Percentiles rank a stretch among this genome's conserved stretches.
These are phyloP conservation scores for Suillus lakei DNA, from an alignment of 768 basidiomycete species.

Conservation along the genomic window DNA sequence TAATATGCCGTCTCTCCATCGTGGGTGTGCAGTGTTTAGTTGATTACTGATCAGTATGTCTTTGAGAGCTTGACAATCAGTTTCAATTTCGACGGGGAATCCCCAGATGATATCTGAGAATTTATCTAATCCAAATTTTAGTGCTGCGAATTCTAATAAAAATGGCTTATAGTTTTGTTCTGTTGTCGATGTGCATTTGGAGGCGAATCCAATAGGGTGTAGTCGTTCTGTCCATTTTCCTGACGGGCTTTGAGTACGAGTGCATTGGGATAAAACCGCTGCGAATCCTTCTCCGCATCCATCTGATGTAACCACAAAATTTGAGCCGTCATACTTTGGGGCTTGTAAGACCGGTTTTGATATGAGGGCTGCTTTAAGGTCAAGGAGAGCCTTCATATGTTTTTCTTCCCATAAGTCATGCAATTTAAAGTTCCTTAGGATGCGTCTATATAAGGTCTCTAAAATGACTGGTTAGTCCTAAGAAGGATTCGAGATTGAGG, in stretches of 20 bases:
- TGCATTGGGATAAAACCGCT: conserved; percentile 21
- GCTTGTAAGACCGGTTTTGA: conserved; percentile 20
- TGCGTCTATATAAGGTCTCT: too few species aligned
- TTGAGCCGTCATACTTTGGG: conserved; percentile 17
- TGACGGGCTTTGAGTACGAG: background rate
- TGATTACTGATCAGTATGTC: conserved; percentile 26
- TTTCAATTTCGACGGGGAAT: too few species aligned
- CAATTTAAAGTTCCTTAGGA: too few species aligned
- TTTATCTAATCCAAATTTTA: too few species aligned
- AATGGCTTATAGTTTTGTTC: background rate
- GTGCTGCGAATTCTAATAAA: background rate
- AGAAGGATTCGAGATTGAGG: conserved; percentile 36
- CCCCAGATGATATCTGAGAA: too few species aligned
- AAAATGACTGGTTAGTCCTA: conserved; percentile 43
- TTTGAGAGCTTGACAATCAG: too few species aligned
- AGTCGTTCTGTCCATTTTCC: background rate
- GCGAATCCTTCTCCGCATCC: conserved; percentile 26
- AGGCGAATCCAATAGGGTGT: background rate
- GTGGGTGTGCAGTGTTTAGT: conserved; percentile 26
- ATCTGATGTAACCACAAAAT: conserved; percentile 26
- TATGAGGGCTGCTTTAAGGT: background rate
- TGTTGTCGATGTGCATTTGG: background rate
- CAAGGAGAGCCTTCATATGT: background rate
- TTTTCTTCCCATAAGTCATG: too few species aligned
- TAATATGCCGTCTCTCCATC: conserved; percentile 34